phyloP scores from a whole-genome alignment of 1,139 yeast species.

The Protomyces inouyei region DNA sequence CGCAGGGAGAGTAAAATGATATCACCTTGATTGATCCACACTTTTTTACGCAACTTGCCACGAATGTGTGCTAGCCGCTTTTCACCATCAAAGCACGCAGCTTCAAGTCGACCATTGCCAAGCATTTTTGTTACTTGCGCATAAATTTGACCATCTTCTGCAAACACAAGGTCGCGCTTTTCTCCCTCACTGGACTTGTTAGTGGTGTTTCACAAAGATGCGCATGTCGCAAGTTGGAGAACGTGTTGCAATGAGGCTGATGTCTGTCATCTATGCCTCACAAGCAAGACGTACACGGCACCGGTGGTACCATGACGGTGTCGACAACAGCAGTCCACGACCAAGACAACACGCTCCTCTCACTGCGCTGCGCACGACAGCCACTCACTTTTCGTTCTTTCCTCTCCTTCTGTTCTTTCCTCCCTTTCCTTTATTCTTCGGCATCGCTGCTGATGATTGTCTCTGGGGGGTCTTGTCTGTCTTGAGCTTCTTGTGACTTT shows the following conservation, averaged over 20 bases:
- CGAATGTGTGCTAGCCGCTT: constrained; percentile 96
- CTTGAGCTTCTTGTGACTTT: not conserved
- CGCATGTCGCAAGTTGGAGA: not conserved
- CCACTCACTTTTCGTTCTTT: constrained; percentile 88
- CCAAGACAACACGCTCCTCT: no score
- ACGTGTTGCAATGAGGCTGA: no score
- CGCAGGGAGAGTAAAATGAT: constrained; percentile 91
- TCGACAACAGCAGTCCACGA: no score
- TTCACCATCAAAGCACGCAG: constrained; percentile 86
- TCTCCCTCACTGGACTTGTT: constrained; percentile 53
- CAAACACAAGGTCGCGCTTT: constrained; percentile 86
- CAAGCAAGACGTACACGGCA: no score
- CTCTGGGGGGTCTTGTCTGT: not conserved
- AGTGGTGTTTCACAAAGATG: not conserved
- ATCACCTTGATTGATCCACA: constrained; percentile 98
- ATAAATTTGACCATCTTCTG: constrained; percentile 97
- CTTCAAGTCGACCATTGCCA: constrained; percentile 97
- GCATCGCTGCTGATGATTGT: constrained; percentile 39
- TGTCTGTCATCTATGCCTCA: no score
- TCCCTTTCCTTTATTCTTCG: constrained; percentile 52
- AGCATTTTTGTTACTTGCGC: constrained; percentile 98
- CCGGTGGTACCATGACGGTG: no score
- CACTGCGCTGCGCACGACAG: constrained; percentile 45
- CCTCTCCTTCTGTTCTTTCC: constrained; percentile 37
- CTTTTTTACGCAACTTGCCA: constrained; percentile 96